phyloP scores from a whole-genome alignment of 345 rosid species.

The Populus alba region DNA sequence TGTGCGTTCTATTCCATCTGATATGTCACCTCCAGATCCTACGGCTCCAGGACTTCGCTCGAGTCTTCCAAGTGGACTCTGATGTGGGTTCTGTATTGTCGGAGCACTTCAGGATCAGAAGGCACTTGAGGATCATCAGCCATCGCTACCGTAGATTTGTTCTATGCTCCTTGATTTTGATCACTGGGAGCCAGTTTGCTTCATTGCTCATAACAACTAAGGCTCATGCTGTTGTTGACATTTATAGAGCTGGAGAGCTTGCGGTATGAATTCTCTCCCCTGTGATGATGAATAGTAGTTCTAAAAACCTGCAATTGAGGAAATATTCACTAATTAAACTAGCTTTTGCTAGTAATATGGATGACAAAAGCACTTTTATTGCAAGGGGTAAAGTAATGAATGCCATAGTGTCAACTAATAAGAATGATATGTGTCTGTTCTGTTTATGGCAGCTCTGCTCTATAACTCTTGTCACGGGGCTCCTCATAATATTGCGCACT shows the following conservation, averaged over 20 bases:
- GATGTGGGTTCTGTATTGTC: conserved; percentile 68
- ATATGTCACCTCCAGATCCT: conserved; percentile 93
- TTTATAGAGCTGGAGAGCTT: conserved; percentile 78
- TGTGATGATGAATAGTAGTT: no score
- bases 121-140: conserved; percentile 84
- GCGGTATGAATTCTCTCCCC: conserved; percentile 48
- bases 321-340: no score
- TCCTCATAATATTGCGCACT: conserved; percentile 66
- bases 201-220: conserved; percentile 77
- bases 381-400: no score
- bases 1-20: conserved; percentile 80
- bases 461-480: conserved; percentile 58
- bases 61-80: conserved; percentile 64
- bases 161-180: conserved; percentile 55
- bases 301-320: no score
- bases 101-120: conserved; percentile 83
- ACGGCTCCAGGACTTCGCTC: conserved; percentile 78
- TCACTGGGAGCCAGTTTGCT: conserved; percentile 83
- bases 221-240: conserved; percentile 45
- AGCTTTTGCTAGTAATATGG: no score
- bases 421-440: no score
- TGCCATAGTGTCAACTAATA: background rate
- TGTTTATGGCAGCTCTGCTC: conserved; percentile 63
- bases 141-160: conserved; percentile 73
- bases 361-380: no score